Evolutionary conservation across 2,329 filamentous ascomycete genomes (phyloP).

Genomic region (Arthrobotrys entomopaga): DNA sequence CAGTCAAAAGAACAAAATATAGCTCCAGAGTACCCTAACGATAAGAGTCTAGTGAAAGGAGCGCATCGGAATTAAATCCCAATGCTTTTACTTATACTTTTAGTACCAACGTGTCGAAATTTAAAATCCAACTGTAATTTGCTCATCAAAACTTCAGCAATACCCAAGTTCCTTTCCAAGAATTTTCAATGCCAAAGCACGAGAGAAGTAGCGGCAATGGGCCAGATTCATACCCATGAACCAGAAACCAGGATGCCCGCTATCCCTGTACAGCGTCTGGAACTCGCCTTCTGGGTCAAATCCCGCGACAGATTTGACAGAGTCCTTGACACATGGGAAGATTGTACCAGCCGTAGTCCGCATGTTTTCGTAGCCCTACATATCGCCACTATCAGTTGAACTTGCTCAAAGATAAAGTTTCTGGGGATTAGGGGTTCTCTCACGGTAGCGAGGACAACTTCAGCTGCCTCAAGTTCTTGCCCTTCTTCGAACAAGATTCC

Average conservation of each 20-base stretch:
- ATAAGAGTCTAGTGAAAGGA: too few relatives aligned
- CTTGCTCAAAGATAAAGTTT: background rate
- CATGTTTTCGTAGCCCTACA: slow-evolving; percentile 73
- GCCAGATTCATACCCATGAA: slow-evolving; percentile 74
- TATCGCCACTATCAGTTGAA: too few relatives aligned
- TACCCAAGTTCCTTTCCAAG: slow-evolving; percentile 24
- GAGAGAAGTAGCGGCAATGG: slow-evolving; percentile 71
- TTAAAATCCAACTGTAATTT: too few relatives aligned
- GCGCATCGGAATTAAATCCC: too few relatives aligned
- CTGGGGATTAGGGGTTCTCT: background rate
- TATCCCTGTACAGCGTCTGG: slow-evolving; percentile 69
- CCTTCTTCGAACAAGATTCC: slow-evolving; percentile 68
- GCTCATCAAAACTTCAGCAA: background rate
- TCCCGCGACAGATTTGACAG: slow-evolving; percentile 71
- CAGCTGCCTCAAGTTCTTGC: slow-evolving; percentile 69
- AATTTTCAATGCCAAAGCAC: slow-evolving; percentile 66
- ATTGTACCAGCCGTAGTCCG: slow-evolving; percentile 70
- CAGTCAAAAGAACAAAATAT: too few relatives aligned
- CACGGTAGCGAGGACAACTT: slow-evolving; percentile 72
- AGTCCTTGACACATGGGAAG: slow-evolving; percentile 70
- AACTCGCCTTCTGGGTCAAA: slow-evolving; percentile 69
- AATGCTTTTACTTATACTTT: too few relatives aligned
- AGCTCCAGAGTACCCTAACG: too few relatives aligned
- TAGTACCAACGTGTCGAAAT: too few relatives aligned
- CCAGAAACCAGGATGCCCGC: slow-evolving; percentile 73